Evolutionary conservation across 176 grass and related monocot genomes (phyloP), one percentile per base, ranked within the genome.

Genomic region (Dactylis glomerata): DNA sequence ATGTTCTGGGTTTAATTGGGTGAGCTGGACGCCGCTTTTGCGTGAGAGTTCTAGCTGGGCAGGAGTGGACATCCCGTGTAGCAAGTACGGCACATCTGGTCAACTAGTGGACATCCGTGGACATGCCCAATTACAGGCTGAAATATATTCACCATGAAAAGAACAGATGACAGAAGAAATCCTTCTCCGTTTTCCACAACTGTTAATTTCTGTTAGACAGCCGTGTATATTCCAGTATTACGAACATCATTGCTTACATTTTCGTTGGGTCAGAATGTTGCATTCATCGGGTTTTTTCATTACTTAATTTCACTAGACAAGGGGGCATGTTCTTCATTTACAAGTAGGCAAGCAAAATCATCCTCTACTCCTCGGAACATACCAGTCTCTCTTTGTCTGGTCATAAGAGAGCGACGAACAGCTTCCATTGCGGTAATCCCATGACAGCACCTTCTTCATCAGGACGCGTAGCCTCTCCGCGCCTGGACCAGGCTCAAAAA

Each of bases 321-420:
- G 31, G 40, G 76, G 50, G 76, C 76, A 87, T 79, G 68, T 75
- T n/a, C 49, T 87, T 76, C 30, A 80, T 83, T 87, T 51, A 83
- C 68, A 83, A 83, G 74, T 67, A 76, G 74, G 14, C 31, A 61
- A 76, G 10, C 61, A 70, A 38, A 46, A 76, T 34, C 36, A 87
- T 59, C 75, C 84, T 84, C 8, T 84, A 45, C 68, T 30, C 76
- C 63, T 84, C n/a, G 86, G 80, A 70, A 83, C 62, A 66, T 88
- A 86, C 93, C 93, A 99, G 68, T 90, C 90, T 84, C 96, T 86
- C 54, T 87, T 94, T n/a, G 83, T 92, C 78, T 96, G 96, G 57
- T 96, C 91, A 70, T 99, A 96, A 52, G 84, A 45, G 20, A 92
- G 88, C 0, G 89, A 79, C 0, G 93, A 99, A 83, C 93, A 99